These are phyloP conservation scores for Irpex lacteus DNA, from an alignment of 1,284 basidiomycete genomes.

Conservation along the genomic window DNA sequence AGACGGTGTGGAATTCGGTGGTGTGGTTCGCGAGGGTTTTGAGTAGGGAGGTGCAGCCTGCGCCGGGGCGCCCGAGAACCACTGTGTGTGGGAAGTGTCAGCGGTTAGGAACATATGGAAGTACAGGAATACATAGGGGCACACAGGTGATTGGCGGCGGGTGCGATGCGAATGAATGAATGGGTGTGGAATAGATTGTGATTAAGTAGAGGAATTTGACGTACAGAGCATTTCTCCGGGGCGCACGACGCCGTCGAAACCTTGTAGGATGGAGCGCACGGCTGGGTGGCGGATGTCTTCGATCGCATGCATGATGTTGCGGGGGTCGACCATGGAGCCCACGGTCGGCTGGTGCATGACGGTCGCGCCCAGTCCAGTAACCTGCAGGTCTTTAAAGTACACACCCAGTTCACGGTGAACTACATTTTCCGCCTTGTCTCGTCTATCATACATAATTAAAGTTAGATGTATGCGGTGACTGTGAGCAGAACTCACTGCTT, in stretches of 20 bases:
- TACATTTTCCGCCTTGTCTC: constrained; percentile 39
- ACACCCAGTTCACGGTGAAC: constrained; percentile 47
- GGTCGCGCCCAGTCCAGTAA: constrained; percentile 43
- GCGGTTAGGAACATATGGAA: too few species aligned
- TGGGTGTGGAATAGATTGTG: background rate
- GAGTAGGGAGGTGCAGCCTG: constrained; percentile 75
- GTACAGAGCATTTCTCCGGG: constrained; percentile 63
- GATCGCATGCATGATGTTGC: constrained; percentile 24
- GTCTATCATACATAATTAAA: constrained; percentile 26
- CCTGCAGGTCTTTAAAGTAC: constrained; percentile 45
- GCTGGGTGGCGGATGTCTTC: constrained; percentile 34
- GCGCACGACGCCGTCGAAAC: constrained; percentile 49
- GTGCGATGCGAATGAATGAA: background rate
- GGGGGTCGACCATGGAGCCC: constrained; percentile 39
- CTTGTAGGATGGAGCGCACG: constrained; percentile 42
- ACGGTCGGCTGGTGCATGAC: constrained; percentile 40
- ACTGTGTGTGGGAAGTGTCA: constrained; percentile 29
- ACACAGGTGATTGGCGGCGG: too few species aligned
- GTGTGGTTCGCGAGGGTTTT: constrained; percentile 72
- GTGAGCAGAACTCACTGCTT: constrained; percentile 32
- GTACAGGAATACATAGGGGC: too few species aligned
- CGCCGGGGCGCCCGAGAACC: constrained; percentile 63
- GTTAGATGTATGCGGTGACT: background rate
- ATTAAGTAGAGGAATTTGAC: constrained; percentile 15
- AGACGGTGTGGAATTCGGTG: constrained; percentile 53